Conservation (phyloP, 2,329 filamentous ascomycete species). For the Exserohilum rostratum region DNA sequence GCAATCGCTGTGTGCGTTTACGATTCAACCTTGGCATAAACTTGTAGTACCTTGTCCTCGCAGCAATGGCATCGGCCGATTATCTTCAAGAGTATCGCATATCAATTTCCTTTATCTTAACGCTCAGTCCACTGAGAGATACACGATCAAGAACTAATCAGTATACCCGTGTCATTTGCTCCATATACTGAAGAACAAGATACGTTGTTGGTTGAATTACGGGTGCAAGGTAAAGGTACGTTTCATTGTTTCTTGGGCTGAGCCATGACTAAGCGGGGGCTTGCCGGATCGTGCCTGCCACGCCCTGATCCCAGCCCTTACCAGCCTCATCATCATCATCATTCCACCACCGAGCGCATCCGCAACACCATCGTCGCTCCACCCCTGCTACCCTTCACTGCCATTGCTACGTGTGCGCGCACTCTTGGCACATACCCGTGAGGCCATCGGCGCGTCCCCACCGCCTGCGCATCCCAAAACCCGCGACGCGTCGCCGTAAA, state of each 20-base stretch:
- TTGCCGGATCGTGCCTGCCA: slow-evolving; percentile 8
- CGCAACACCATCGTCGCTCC: slow-evolving; percentile 29
- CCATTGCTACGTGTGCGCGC: slow-evolving; percentile 32
- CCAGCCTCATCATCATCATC: slow-evolving; percentile 25
- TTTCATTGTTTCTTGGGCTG: not conserved
- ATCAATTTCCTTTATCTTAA: no score
- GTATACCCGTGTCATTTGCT: no score
- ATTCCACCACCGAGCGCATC: slow-evolving; percentile 25
- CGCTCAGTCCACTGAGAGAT: no score
- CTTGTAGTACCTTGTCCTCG: not conserved
- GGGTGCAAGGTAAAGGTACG: not conserved
- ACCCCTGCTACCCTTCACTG: slow-evolving; percentile 22
- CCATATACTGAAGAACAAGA: no score
- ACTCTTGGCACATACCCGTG: slow-evolving; percentile 17
- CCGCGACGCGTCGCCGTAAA: slow-evolving; percentile 43
- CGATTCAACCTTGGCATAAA: no score
- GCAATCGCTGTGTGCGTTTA: no score
- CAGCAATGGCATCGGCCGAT: not conserved
- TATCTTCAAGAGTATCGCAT: no score
- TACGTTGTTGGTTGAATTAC: no score
- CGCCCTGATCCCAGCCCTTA: slow-evolving; percentile 13
- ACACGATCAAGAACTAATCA: no score
- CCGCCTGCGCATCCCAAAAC: slow-evolving; percentile 30
- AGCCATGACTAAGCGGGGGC: slow-evolving; percentile 11
- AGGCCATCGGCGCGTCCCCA: slow-evolving; percentile 29